Evolutionary conservation across 2,329 filamentous ascomycete species (phyloP), one percentile per base, ranked within the genome.

Genomic region (Pyrenochaeta sp.): DNA sequence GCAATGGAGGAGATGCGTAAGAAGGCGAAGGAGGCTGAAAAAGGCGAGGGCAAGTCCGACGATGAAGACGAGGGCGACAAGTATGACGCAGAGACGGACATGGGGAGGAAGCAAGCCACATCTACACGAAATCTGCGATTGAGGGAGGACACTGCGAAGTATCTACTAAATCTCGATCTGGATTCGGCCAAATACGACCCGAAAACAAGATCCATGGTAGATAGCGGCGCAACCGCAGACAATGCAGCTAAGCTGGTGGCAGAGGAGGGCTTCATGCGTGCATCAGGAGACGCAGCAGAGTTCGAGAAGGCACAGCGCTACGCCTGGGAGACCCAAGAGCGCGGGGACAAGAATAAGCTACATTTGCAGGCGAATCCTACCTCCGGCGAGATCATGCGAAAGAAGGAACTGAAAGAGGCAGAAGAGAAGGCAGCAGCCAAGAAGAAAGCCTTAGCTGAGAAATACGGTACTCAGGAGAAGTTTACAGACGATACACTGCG

Each of bases 171-270:
- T 73, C 86, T 99, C 28, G 95, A 99, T 73, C 84, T 97, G 2
- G 95, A 99, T 72, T 97, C 93, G 1, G 95, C 96, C 1, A 96
- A 96, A 77, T 99, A 99, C 79, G 94, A 99, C 72, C 95, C 95
- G 0, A 99, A 99, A 76, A 97, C 93, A 12, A 86, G 95, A 69
- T 90, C 91, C 8, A 92, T 99, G 84, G 90, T 96, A 24, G 92
- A 96, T 72, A 88, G 87, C 62, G 92, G 93, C 47, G 92, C 91
- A 6, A 91, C 89, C 32, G 86, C 86, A 24, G 92, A 96, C 79
- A 90, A 89, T 67, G 91, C 91, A 2, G 91, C 93, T 7, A 88
- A 90, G 30, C 79, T 96, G 5, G 94, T 95, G 54, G 93, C 93
- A 3, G 95, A 98, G 70, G 93, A 98, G 69, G 94, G 94, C 45